Evolutionary conservation across 2,329 filamentous ascomycete genomes (phyloP), one percentile per base, ranked within the genome.

Genomic region (Cercospora canescens): DNA sequence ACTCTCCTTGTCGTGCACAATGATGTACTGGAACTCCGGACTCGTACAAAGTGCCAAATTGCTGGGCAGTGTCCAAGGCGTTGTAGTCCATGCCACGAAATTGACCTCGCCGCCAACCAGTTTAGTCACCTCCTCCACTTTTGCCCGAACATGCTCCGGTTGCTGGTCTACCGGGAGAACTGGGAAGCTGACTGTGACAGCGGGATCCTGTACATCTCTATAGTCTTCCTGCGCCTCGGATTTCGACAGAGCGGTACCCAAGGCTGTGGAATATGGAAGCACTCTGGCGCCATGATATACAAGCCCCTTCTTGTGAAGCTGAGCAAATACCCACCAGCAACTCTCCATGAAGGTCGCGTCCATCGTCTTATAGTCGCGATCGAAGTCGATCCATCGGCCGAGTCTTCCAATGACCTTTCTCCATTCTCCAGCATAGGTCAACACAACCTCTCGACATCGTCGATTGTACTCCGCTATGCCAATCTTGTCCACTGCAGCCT

Each of bases 281-380:
- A 98, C 93, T 76, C 90, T 89, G 79, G 95, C 91, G 50, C 93
- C 94, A 72, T 93, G 91, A 78, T 97, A 98, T 63, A 97, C 93
- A 68, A 91, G 85, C 64, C 89, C 91, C 81, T 97, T 96, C 73
- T 96, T 91, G 78, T 92, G 96, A 26, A 97, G 85, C 77, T 94
- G 88, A 83, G 95, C 96, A 84, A 97, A 97, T 18, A 95, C 91
- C 94, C 94, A 97, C 94, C 94, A 98, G 70, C 92, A 88, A 0
- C 91, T 91, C 82, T 97, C 94, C 94, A 97, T 98, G 81, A 96
- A 98, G 21, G 84, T 89, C n/a, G 90, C 86, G 78, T 98, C 91
- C 93, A 97, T 97, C 37, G 93, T 97, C 90, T 97, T 97, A 84
- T 96, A 97, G 78, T 97, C 93, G 74, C 96, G 95, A 80, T 98